Percentiles rank a stretch among this genome's conserved stretches.
Conservation (phyloP, 257 asterid species). For the Thymus mandschuricus region DNA sequence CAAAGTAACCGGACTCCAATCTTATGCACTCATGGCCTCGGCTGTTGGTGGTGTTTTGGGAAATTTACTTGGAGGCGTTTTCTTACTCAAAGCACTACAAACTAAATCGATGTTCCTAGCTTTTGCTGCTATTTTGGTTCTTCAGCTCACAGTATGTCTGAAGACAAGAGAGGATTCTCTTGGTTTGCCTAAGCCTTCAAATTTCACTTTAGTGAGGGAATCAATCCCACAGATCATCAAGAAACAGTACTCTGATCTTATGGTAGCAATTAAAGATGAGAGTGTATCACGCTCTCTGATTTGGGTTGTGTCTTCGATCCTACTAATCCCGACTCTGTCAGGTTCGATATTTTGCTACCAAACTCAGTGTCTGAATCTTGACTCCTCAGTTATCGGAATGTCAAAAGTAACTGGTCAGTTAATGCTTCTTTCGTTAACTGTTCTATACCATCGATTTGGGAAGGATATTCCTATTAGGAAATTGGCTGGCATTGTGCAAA, state of each 20-base stretch:
- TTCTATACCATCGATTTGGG: constrained; percentile 63
- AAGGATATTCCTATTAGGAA: constrained; percentile 59
- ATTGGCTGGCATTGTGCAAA: constrained; percentile 50
- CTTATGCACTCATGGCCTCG: constrained; percentile 81
- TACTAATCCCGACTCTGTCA: constrained; percentile 61
- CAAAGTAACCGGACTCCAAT: constrained; percentile 66
- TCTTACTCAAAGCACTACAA: constrained; percentile 55
- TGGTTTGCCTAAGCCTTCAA: constrained; percentile 50
- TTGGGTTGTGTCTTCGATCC: constrained; percentile 68
- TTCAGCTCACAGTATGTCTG: constrained; percentile 62
- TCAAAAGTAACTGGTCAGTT: constrained; percentile 85
- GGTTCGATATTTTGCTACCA: constrained; percentile 92
- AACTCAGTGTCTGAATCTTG: constrained; percentile 70
- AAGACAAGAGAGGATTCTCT: constrained; percentile 67
- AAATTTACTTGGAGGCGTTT: constrained; percentile 77
- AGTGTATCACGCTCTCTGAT: constrained; percentile 60
- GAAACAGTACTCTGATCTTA: constrained; percentile 61
- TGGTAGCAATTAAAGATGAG: constrained; percentile 53
- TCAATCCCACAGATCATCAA: constrained; percentile 47
- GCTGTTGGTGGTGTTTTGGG: constrained; percentile 83
- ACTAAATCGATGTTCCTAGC: constrained; percentile 73
- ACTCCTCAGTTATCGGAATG: constrained; percentile 75
- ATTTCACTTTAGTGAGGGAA: constrained; percentile 30
- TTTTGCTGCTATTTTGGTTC: constrained; percentile 58
- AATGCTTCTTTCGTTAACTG: constrained; percentile 59